Percentiles rank a stretch among this genome's conserved stretches.
Evolutionary conservation across 768 basidiomycete species (phyloP).

Genomic region (Lentinula sp.): DNA sequence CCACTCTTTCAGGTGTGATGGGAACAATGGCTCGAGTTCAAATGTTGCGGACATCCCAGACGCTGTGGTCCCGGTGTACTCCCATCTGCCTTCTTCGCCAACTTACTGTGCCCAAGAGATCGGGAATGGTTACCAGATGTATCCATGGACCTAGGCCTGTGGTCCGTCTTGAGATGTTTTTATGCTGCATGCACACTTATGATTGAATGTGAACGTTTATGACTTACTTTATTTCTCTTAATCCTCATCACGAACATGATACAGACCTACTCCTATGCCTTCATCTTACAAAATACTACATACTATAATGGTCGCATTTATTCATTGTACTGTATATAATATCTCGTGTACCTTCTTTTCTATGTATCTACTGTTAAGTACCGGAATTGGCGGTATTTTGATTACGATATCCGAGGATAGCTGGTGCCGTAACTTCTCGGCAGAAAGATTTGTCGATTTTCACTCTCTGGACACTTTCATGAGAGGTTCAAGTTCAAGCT

Average conservation of each 20-base stretch:
- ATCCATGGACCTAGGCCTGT: neutral
- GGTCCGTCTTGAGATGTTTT: neutral
- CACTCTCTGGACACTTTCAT: no score
- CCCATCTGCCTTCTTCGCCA: neutral
- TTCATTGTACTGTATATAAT: neutral
- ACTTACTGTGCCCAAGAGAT: neutral
- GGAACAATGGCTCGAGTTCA: neutral
- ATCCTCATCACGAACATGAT: neutral
- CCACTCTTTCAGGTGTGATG: neutral
- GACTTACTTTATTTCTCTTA: neutral
- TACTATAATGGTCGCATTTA: neutral
- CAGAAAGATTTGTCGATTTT: no score
- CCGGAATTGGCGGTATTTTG: no score
- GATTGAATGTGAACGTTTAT: neutral
- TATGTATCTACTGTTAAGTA: neutral
- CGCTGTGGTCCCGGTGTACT: neutral
- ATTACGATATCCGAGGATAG: no score
- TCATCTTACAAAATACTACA: neutral
- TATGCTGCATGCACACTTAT: neutral
- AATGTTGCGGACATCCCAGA: neutral
- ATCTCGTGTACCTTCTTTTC: neutral
- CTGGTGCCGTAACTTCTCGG: no score
- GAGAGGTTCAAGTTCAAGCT: no score
- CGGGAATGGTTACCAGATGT: neutral
- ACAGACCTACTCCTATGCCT: neutral